A percentile compares a stretch with the other conserved stretches of the same genome.
Conservation (phyloP, 2,329 filamentous ascomycete species). For the Simplicillium aogashimaense region DNA sequence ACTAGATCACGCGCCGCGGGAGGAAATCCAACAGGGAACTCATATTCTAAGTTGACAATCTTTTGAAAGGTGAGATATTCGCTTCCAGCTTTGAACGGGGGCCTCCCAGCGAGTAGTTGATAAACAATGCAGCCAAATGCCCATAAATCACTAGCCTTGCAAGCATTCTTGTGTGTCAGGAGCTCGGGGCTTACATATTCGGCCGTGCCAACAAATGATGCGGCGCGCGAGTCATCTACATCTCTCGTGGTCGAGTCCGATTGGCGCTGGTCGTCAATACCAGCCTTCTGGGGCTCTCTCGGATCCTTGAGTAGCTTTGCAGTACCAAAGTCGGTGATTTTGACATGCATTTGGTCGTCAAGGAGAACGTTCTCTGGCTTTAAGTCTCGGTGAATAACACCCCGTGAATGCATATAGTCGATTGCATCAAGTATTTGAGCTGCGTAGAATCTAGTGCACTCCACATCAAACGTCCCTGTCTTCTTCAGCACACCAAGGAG, state of each 20-base stretch:
- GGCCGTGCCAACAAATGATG: constrained; percentile 93
- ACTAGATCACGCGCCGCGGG: constrained; percentile 78
- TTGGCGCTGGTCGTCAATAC: constrained; percentile 1
- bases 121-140: constrained; percentile 98
- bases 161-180: constrained; percentile 92
- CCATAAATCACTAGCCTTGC: constrained; percentile 96
- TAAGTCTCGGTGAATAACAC: constrained; percentile 91
- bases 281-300: constrained; percentile 26
- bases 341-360: constrained; percentile 93
- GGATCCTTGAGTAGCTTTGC: constrained; percentile 67
- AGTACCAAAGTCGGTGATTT: constrained; percentile 97
- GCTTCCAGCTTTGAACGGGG: constrained; percentile 91
- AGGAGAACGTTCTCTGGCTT: constrained; percentile 96
- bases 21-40: constrained; percentile 85
- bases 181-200: constrained; percentile 97
- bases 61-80: constrained; percentile 98
- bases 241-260: constrained; percentile 30
- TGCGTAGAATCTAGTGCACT: constrained; percentile 88
- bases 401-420: constrained; percentile 94
- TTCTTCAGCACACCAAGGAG: constrained; percentile 88
- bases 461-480: constrained; percentile 86
- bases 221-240: constrained; percentile 55
- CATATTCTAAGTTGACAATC: constrained; percentile 88
- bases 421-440: constrained; percentile 95
- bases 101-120: constrained; percentile 87